A percentile compares a stretch with the other conserved stretches of the same genome.
Conservation (phyloP, 139 green algal species). For the Chlamydomonas urium region DNA sequence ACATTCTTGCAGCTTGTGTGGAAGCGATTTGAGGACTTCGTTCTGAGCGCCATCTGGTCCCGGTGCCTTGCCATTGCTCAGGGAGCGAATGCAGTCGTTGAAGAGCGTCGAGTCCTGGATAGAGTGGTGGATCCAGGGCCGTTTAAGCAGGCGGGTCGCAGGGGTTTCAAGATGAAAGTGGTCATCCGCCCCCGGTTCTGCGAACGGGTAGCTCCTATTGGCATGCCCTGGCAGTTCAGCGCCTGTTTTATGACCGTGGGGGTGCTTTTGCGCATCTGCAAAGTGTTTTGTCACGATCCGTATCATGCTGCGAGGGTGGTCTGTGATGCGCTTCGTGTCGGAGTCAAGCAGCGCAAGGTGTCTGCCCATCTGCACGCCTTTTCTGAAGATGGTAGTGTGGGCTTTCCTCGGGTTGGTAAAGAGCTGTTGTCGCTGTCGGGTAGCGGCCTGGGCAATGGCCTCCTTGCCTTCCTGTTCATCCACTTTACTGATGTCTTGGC, state of each 20-base stretch:
- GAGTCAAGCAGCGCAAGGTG: neutral
- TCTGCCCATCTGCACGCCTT: neutral
- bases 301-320: neutral
- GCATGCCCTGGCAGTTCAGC: neutral
- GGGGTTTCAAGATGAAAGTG: neutral
- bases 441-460: neutral
- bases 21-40: slow-evolving; percentile 29
- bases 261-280: neutral
- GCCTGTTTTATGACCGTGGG: neutral
- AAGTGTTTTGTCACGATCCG: neutral
- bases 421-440: neutral
- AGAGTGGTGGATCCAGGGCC: slow-evolving; percentile 3
- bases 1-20: neutral
- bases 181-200: neutral
- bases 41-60: slow-evolving; percentile 33
- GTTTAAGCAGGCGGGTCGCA: neutral
- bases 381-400: neutral
- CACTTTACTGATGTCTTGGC: too few species aligned
- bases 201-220: neutral
- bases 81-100: slow-evolving; percentile 4
- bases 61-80: slow-evolving; percentile 18
- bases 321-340: neutral
- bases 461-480: too few species aligned
- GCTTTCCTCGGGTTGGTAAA: neutral
- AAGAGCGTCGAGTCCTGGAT: slow-evolving; percentile 17